Evolutionary conservation across 306 rosid genomes (phyloP), one percentile per base, ranked within the genome.

Genomic region (Spatholobus suberectus): DNA sequence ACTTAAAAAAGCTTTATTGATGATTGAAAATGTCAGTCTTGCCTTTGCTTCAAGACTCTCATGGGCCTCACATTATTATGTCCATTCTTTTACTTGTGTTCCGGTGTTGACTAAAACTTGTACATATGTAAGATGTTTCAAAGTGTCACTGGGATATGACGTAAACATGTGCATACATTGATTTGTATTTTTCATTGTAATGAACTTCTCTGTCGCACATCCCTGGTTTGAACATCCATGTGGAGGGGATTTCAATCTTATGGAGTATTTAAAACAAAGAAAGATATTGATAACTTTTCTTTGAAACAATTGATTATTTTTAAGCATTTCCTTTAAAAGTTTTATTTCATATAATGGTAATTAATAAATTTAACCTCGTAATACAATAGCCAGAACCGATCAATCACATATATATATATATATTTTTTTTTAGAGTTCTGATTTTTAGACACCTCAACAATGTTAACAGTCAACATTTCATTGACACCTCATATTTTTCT

Each of bases 81-180:
- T 81, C 43, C 21, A n/a, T 62, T 73, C 59, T 55, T 34, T 69
- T 46, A 23, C 83, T 24, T 82, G 74, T 51, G 58, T 61, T 75
- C 74, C 8, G 67, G 32, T 88, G 78, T 79, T 41, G 66, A 54
- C 58, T 27, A 18, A 44, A 70, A 49, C 85, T 49, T 82, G 88
- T 82, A 85, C 75, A 85, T 82, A 82, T 69, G 80, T 84, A 68
- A 77, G 82, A 58, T 68, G 84, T 59, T 84, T 73, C 74, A 17
- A 61, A 20, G 77, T 70, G 52, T 75, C 80, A 61, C 75, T 77
- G 84, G 74, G 37, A 78, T 49, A 47, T 47, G 57, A 74, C 81
- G 65, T 26, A 46, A 75, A 61, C 43, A 46, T 68, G 82, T 85
- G 82, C 61, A 75, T 80, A 80, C 82, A 80, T 75, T 68, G 18